Percentiles rank a stretch among this genome's conserved stretches.
Conservation (phyloP, 1,139 yeast species). For the Kurtzmaniella quercitrusa region DNA sequence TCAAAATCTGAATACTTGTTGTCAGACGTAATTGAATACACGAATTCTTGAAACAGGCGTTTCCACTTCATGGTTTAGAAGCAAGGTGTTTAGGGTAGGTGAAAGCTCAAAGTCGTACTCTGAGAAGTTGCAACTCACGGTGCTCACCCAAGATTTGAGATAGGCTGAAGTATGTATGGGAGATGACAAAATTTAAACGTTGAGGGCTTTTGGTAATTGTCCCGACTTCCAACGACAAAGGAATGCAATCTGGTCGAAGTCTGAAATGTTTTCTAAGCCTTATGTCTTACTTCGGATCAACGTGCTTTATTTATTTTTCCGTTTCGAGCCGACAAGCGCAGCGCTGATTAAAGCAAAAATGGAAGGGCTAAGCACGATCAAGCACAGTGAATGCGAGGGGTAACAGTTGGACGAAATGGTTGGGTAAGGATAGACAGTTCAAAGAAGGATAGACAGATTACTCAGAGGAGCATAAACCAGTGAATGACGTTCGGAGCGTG, state of each 20-base stretch:
- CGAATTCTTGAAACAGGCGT: conserved; percentile 43
- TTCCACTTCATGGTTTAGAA: conserved; percentile 25
- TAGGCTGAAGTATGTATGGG: neutral
- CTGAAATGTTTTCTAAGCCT: neutral
- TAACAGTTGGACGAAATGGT: neutral
- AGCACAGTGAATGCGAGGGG: neutral
- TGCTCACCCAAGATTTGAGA: neutral
- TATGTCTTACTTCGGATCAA: neutral
- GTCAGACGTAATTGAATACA: conserved; percentile 61
- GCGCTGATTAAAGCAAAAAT: neutral
- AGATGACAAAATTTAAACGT: neutral
- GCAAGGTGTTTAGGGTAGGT: neutral
- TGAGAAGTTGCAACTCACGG: neutral
- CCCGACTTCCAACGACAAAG: no score
- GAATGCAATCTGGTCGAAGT: no score
- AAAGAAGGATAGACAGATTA: no score
- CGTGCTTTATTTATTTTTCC: neutral
- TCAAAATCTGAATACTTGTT: conserved; percentile 69
- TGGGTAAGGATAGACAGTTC: neutral
- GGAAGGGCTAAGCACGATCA: neutral
- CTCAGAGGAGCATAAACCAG: no score
- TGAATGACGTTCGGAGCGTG: no score
- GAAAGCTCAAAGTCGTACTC: neutral
- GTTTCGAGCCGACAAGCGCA: neutral
- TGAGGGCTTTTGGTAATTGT: neutral